Conservation (phyloP, 2,329 filamentous ascomycete species). For the Emydomyces testavorans region DNA sequence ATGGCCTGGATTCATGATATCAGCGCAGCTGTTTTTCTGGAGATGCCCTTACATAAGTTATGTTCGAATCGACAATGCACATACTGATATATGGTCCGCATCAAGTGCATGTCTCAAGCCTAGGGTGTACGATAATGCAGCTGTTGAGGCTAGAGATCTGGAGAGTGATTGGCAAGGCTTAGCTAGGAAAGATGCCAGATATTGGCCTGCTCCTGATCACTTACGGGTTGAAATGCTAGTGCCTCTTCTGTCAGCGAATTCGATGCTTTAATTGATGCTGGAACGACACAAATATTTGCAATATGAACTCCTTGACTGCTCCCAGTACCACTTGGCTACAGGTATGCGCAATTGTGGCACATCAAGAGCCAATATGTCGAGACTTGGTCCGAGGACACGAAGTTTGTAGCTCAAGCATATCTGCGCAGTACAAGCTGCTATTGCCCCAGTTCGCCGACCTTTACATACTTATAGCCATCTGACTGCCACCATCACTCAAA, state of each 20-base stretch:
- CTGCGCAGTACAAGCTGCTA: background rate
- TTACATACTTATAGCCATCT: background rate
- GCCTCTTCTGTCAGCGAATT: background rate
- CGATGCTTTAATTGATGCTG: background rate
- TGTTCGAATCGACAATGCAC: slow-evolving; percentile 2
- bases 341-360: background rate
- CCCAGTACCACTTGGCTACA: too few species aligned
- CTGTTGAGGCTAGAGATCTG: slow-evolving; percentile 59
- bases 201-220: background rate
- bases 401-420: background rate
- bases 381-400: background rate
- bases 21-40: background rate
- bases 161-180: too few species aligned
- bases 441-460: too few species aligned
- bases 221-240: slow-evolving; percentile 10
- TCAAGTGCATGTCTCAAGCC: slow-evolving; percentile 92
- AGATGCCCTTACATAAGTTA: background rate
- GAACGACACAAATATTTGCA: background rate
- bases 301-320: background rate
- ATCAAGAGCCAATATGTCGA: background rate
- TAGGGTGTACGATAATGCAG: slow-evolving; percentile 75
- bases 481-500: background rate
- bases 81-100: slow-evolving; percentile 72
- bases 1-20: slow-evolving; percentile 49
- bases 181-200: background rate